Conservation (phyloP, 2,329 filamentous ascomycete species). For the Penicillium expansum region DNA sequence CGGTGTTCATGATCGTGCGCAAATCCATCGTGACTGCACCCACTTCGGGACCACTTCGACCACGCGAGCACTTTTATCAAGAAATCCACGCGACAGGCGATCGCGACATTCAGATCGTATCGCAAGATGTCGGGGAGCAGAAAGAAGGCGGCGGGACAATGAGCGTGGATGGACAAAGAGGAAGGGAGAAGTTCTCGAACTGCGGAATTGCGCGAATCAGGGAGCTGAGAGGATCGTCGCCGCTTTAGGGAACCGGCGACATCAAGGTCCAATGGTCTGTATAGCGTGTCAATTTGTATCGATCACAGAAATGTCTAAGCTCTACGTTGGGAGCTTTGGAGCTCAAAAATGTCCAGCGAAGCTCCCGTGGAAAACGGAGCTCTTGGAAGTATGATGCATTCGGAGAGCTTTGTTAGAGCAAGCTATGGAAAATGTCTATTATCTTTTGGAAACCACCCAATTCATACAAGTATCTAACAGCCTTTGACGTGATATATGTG, state of each 20-base stretch:
- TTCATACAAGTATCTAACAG: neutral
- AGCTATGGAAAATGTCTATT: neutral
- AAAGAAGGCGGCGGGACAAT: slow-evolving; percentile 14
- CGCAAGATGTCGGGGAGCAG: slow-evolving; percentile 7
- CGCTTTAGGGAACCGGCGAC: slow-evolving; percentile 20
- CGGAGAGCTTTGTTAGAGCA: slow-evolving; percentile 1
- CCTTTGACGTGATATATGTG: neutral
- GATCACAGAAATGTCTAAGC: neutral
- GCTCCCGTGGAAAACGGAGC: slow-evolving; percentile 3
- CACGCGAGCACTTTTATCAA: slow-evolving; percentile 20
- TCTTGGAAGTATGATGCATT: slow-evolving; percentile 2
- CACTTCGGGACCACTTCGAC: slow-evolving; percentile 17
- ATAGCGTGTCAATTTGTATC: neutral
- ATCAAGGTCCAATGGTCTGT: slow-evolving; percentile 3
- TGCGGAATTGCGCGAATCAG: slow-evolving; percentile 22
- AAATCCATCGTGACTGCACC: slow-evolving; percentile 48
- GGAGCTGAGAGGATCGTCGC: slow-evolving; percentile 24
- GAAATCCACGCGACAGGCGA: slow-evolving; percentile 12
- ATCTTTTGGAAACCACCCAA: neutral
- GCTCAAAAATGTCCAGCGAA: slow-evolving; percentile 1
- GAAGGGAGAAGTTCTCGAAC: slow-evolving; percentile 25
- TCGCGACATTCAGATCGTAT: slow-evolving; percentile 22
- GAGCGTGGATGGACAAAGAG: slow-evolving; percentile 19
- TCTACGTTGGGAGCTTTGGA: slow-evolving; percentile 1
- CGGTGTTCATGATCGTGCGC: slow-evolving; percentile 53